phyloP scores from a whole-genome alignment of 208 protist genomes.

The Trypanosoma vivax region DNA sequence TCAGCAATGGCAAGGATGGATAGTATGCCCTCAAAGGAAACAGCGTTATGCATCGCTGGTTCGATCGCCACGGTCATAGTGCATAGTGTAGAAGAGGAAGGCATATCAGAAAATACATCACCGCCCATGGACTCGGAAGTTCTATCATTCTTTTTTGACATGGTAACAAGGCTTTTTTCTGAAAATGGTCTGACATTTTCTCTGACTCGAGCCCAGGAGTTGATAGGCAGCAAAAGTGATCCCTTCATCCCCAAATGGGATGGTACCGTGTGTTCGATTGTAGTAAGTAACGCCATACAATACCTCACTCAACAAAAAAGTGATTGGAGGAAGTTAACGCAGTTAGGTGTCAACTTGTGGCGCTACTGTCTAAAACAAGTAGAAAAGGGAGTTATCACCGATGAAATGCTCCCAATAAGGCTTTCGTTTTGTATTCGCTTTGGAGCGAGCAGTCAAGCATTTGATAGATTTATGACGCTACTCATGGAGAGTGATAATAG shows the following conservation, averaged over 20 bases:
- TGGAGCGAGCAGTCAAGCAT: slow-evolving; percentile 22
- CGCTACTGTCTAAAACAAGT: slow-evolving; percentile 20
- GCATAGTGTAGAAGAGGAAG: not conserved
- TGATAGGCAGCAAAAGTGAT: slow-evolving; percentile 2
- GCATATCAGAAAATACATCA: not conserved
- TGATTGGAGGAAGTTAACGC: slow-evolving; percentile 8
- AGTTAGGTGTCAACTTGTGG: slow-evolving; percentile 17
- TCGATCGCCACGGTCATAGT: slow-evolving; percentile 10
- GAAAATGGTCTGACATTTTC: slow-evolving; percentile 20
- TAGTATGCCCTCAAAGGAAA: not conserved
- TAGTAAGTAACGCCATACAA: slow-evolving; percentile 17
- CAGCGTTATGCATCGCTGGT: slow-evolving; percentile 2
- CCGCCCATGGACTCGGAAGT: no score
- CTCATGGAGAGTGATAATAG: slow-evolving; percentile 11
- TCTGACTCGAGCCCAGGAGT: not conserved
- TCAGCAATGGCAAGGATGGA: slow-evolving; percentile 2
- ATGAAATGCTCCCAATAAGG: slow-evolving; percentile 5
- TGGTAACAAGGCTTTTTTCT: slow-evolving; percentile 14
- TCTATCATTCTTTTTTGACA: slow-evolving; percentile 2
- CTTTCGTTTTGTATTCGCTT: slow-evolving; percentile 24
- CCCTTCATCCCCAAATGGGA: slow-evolving; percentile 8
- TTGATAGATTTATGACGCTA: slow-evolving; percentile 21
- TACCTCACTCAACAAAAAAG: slow-evolving; percentile 6
- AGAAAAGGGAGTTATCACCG: slow-evolving; percentile 7
- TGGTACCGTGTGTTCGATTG: slow-evolving; percentile 12